A percentile compares a stretch with the other conserved stretches of the same genome.
Evolutionary conservation across 2,329 filamentous ascomycete species (phyloP).

Genomic region (Metarhizium robertsii): DNA sequence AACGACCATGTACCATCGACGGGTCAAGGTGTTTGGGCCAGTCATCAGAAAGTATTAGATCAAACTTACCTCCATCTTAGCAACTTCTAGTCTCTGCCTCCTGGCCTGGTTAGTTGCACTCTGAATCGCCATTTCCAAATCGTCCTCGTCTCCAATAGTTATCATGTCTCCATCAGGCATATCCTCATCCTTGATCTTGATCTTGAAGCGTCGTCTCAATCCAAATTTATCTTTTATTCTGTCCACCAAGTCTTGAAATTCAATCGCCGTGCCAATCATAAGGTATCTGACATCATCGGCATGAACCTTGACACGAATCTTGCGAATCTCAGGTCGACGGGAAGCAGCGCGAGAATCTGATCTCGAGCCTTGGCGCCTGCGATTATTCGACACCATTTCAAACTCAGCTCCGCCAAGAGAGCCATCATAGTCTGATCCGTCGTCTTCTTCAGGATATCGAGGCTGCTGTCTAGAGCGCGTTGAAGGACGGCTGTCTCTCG

Average conservation of each 20-base stretch:
- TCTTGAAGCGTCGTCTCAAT: constrained; percentile 68
- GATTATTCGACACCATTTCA: constrained; percentile 60
- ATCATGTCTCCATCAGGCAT: constrained; percentile 77
- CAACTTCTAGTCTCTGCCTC: constrained; percentile 70
- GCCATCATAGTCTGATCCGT: constrained; percentile 62
- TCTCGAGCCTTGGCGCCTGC: constrained; percentile 34
- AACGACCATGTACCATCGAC: neutral
- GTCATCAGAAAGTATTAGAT: neutral
- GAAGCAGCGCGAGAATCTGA: constrained; percentile 45
- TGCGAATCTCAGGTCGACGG: constrained; percentile 56
- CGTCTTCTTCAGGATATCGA: constrained; percentile 71
- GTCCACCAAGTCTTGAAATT: constrained; percentile 69
- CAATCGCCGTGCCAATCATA: constrained; percentile 65
- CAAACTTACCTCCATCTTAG: constrained; percentile 81
- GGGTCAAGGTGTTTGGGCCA: neutral
- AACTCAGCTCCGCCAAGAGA: constrained; percentile 71
- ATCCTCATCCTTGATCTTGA: constrained; percentile 81
- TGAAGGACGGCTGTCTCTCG: constrained; percentile 21
- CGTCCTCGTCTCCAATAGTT: constrained; percentile 93
- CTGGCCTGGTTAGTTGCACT: constrained; percentile 57
- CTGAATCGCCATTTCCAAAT: constrained; percentile 79
- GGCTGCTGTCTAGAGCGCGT: constrained; percentile 31
- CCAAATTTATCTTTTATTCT: constrained; percentile 82
- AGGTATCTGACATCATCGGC: constrained; percentile 87
- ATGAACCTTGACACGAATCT: constrained; percentile 88